Evolutionary conservation across 163 green algal species (phyloP), one percentile per base, ranked within the genome.

Genomic region (Chlorella variabilis): DNA sequence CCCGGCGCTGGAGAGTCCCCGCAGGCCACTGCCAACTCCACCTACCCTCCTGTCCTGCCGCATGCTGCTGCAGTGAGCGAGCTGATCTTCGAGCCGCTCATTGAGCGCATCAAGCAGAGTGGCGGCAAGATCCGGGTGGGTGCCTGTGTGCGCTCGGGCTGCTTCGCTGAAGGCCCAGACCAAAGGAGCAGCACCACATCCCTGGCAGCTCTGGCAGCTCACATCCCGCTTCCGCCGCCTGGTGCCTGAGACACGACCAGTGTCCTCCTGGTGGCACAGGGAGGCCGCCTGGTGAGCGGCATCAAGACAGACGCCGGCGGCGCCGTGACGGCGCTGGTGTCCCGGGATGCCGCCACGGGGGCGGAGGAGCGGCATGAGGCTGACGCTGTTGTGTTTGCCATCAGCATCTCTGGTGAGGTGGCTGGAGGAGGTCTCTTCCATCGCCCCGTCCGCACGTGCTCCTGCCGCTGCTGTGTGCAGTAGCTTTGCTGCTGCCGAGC

Each of bases 351-450:
- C 17, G 90, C 68, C 51, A 86, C 82, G 67, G 90, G 87, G 6
- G 63, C 86, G 58, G 75, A 84, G 38, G 85, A 78, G 31, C 61
- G 77, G 25, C 91, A 93, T 33, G 62, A 89, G 45, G 88, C 92
- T 9, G 95, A 98, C 78, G 92, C 93, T 4, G 89, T 97, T 0
- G 87, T 98, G 36, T 95, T 98, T 85, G 94, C 94, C 27, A 89
- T 98, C n/a, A 92, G 93, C 76, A 93, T 98, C 54, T 91, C 75
- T 45, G 89, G 86, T 83, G 21, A 15, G 67, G 3, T 34, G 27
- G 48, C 13, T 27, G n/a, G n/a, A n/a, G n/a, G n/a, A n/a, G n/a
- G n/a, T n/a, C n/a, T n/a, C n/a, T n/a, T n/a, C n/a, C n/a, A n/a
- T n/a, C n/a, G n/a, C n/a, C n/a, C n/a, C n/a, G n/a, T n/a, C n/a